Evolutionary conservation across 495 filamentous ascomycete genomes (phyloP), one percentile per base, ranked within the genome.

Genomic region (Eremomyces bilateralis): DNA sequence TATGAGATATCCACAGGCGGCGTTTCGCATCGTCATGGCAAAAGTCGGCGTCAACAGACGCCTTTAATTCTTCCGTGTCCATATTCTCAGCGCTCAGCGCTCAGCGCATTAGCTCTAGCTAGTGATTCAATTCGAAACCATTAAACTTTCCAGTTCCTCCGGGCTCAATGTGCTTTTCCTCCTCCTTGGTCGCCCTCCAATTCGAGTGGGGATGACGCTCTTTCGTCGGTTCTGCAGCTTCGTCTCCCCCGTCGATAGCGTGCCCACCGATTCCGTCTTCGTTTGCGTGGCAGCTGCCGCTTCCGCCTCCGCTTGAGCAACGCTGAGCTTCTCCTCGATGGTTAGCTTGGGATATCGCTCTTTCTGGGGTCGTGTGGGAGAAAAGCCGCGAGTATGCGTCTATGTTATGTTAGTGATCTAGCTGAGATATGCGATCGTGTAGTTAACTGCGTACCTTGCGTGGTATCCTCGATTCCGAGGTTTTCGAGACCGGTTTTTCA

Each of bases 131-230:
- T n/a, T n/a, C n/a, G n/a, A n/a, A n/a, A n/a, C n/a, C n/a, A n/a
- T n/a, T n/a, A n/a, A n/a, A n/a, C n/a, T n/a, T n/a, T n/a, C 42
- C 44, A 58, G 37, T 46, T 58, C 54, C 29, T 53, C 54, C 20
- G 53, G 51, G 35, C 40, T 58, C 36, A 58, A 40, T 34, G 54
- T 58, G 37, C 53, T 56, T 49, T 58, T 49, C 40, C 50, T 47
- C 40, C 48, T 47, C 42, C 39, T 53, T 33, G 54, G 49, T 19
- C 54, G 38, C 11, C 54, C 54, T 16, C 39, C 35, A 38, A 58
- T 52, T 36, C 44, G 37, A 36, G 53, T 56, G 33, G 17, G 39
- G 28, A 4, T 34, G 27, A n/a, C 20, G 21, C 17, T 37, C 30
- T 20, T 29, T 28, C 33, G 40, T 43, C 38, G 49, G 22, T 35